Conservation (phyloP, 2,329 filamentous ascomycete species). For the Claviceps citrina region DNA sequence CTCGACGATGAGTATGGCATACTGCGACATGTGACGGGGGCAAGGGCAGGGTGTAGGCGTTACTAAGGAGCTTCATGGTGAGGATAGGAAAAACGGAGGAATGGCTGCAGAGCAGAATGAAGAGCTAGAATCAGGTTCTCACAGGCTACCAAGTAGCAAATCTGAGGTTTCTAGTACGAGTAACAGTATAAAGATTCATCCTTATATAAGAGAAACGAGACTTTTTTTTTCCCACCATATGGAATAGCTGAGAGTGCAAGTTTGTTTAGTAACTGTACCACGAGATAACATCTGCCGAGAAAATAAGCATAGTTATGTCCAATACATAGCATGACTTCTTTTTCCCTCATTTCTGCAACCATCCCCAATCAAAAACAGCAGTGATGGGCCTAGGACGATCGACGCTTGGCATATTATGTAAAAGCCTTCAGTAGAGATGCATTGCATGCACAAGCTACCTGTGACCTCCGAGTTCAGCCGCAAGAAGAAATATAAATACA, state of each 20-base stretch:
- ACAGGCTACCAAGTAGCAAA: not conserved
- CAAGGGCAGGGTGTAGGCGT: not conserved
- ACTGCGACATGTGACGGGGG: not conserved
- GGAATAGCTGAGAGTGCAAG: not conserved
- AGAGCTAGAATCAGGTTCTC: not conserved
- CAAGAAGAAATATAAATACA: not conserved
- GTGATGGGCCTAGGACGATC: not conserved
- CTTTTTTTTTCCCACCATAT: not conserved
- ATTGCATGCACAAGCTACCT: not conserved
- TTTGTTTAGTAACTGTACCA: not conserved
- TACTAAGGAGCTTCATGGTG: not conserved
- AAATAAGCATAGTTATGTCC: not conserved
- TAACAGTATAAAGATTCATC: too few relatives aligned
- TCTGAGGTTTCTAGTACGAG: too few relatives aligned
- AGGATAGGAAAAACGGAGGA: too few relatives aligned
- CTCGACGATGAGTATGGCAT: not conserved
- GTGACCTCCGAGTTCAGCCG: not conserved
- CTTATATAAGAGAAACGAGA: not conserved
- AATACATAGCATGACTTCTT: not conserved
- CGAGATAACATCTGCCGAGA: not conserved
- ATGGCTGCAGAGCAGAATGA: not conserved
- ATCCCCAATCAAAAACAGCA: not conserved
- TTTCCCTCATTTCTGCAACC: too few relatives aligned
- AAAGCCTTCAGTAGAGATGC: not conserved
- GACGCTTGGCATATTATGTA: not conserved